A percentile compares a stretch with the other conserved stretches of the same genome.
phyloP scores from a whole-genome alignment of 2,329 filamentous ascomycete genomes.

The Monosporascus sp. region DNA sequence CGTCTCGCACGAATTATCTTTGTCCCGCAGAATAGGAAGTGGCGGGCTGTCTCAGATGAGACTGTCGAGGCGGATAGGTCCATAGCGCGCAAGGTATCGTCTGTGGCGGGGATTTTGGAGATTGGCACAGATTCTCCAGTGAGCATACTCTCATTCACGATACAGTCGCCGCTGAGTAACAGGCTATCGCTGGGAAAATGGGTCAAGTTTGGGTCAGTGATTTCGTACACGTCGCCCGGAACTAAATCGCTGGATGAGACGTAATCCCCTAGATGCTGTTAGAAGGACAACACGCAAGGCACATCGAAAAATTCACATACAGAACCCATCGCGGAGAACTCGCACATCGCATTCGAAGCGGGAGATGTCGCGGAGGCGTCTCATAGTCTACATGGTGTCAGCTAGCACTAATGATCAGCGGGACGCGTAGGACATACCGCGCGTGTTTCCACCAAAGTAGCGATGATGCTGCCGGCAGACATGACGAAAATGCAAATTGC shows the following conservation, averaged over 20 bases:
- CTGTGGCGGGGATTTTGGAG: slow-evolving; percentile 79
- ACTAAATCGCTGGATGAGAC: slow-evolving; percentile 83
- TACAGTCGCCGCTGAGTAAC: slow-evolving; percentile 87
- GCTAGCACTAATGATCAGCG: background rate
- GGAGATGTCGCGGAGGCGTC: slow-evolving; percentile 81
- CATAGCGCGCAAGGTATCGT: slow-evolving; percentile 70
- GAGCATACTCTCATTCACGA: slow-evolving; percentile 99
- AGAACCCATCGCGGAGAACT: slow-evolving; percentile 91
- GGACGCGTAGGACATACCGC: slow-evolving; percentile 47
- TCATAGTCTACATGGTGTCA: slow-evolving; percentile 64
- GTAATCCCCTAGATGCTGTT: slow-evolving; percentile 59
- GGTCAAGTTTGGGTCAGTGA: slow-evolving; percentile 83
- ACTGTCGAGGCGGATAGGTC: slow-evolving; percentile 78
- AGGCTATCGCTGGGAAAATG: slow-evolving; percentile 92
- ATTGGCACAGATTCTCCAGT: slow-evolving; percentile 97
- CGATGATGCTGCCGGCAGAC: slow-evolving; percentile 84
- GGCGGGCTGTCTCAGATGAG: slow-evolving; percentile 74
- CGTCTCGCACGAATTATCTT: slow-evolving; percentile 88
- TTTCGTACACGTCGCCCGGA: slow-evolving; percentile 92
- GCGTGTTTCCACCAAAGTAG: slow-evolving; percentile 85
- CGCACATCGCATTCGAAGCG: slow-evolving; percentile 92
- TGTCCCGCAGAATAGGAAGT: slow-evolving; percentile 92
- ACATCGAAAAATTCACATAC: slow-evolving; percentile 40
- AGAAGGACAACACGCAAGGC: slow-evolving; percentile 11
- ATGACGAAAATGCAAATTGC: slow-evolving; percentile 92